phyloP scores from a whole-genome alignment of 257 asterid species.

The Solanum lycopersicoides region DNA sequence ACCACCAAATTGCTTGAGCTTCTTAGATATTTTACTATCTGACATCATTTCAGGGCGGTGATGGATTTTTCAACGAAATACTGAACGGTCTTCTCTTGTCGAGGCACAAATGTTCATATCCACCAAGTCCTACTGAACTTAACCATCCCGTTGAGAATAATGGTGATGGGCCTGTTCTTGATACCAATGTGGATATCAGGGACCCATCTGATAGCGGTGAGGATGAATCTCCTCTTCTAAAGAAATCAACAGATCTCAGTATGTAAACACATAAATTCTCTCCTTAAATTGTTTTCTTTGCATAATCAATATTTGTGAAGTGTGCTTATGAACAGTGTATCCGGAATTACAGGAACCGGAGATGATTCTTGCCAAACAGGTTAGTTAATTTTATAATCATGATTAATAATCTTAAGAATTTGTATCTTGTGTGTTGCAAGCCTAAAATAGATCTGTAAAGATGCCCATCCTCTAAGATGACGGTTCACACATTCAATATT shows the following conservation, averaged over 20 bases:
- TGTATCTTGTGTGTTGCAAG: background rate
- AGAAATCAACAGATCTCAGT: conserved; percentile 37
- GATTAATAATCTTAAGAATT: background rate
- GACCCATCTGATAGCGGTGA: conserved; percentile 38
- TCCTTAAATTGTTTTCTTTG: background rate
- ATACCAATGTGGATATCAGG: conserved; percentile 20
- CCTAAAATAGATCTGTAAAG: background rate
- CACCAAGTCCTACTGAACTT: conserved; percentile 51
- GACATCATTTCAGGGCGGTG: conserved; percentile 71
- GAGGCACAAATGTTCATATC: conserved; percentile 81
- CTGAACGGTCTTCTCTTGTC: conserved; percentile 78
- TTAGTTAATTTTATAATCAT: conserved; percentile 9
- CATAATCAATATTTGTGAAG: conserved; percentile 4
- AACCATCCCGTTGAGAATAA: conserved; percentile 28
- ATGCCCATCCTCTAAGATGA: background rate
- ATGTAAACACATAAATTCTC: conserved; percentile 18
- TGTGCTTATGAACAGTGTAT: conserved; percentile 18
- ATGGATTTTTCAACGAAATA: conserved; percentile 89
- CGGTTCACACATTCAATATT: background rate
- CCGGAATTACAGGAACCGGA: conserved; percentile 17
- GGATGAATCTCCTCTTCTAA: conserved; percentile 63
- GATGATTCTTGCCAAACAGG: conserved; percentile 18
- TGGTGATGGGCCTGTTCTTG: conserved; percentile 17
- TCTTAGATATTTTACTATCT: conserved; percentile 8
- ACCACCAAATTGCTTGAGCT: background rate